phyloP scores from a whole-genome alignment of 2,329 filamentous ascomycete species.

The Thelonectria olida region DNA sequence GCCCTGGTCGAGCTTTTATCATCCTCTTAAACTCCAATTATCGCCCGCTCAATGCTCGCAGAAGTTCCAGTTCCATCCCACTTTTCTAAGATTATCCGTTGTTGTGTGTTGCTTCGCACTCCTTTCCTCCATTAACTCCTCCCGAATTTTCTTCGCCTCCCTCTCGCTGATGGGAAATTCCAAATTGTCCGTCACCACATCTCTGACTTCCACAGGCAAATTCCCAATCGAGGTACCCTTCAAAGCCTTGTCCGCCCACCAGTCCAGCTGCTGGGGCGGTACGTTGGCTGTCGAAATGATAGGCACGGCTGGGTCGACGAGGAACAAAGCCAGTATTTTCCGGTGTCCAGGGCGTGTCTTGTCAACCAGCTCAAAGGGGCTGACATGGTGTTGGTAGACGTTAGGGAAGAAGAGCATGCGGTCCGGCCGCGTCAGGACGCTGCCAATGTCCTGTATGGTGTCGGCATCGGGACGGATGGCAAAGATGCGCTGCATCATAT shows the following conservation, averaged over 20 bases:
- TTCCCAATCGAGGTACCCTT: neutral
- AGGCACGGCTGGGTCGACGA: constrained; percentile 64
- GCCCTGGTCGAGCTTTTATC: no score
- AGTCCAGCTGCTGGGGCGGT: constrained; percentile 53
- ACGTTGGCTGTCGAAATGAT: constrained; percentile 55
- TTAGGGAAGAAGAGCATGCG: constrained; percentile 67
- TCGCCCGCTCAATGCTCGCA: constrained; percentile 36
- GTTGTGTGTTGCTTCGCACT: constrained; percentile 14
- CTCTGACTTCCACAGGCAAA: constrained; percentile 34
- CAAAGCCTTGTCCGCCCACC: constrained; percentile 42
- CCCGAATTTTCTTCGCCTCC: constrained; percentile 36
- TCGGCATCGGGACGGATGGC: constrained; percentile 38
- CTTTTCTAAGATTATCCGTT: neutral
- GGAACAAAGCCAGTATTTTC: constrained; percentile 67
- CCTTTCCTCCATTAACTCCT: constrained; percentile 42
- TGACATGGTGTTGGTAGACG: constrained; percentile 60
- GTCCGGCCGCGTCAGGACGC: constrained; percentile 55
- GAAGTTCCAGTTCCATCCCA: constrained; percentile 35
- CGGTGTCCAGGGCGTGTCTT: constrained; percentile 62
- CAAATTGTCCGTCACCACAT: constrained; percentile 32
- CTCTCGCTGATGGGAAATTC: constrained; percentile 33
- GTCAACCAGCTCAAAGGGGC: constrained; percentile 62
- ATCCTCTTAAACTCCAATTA: no score
- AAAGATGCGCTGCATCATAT: constrained; percentile 47
- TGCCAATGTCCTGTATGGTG: constrained; percentile 52